A percentile compares a stretch with the other conserved stretches of the same genome.
Conservation (phyloP, 1,139 yeast species). For the Suhomyces bolitotheri region DNA sequence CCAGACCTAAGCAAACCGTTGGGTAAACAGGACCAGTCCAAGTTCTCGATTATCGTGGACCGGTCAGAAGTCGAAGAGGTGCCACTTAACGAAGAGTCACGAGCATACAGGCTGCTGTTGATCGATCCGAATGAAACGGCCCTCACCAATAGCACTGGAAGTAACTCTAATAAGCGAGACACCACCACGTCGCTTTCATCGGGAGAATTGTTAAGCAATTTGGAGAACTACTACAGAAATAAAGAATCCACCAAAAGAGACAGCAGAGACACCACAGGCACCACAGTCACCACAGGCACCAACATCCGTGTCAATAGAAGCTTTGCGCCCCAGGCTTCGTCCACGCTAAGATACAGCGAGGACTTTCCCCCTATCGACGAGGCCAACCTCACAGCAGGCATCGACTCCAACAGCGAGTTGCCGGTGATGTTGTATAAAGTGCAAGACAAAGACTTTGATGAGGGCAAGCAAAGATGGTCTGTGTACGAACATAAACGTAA, state of each 20-base stretch:
- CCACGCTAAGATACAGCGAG: conserved; percentile 12
- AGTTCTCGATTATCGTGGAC: too few relatives aligned
- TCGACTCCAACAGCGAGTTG: conserved; percentile 28
- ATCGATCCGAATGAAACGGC: conserved; percentile 21
- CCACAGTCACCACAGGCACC: conserved; percentile 2
- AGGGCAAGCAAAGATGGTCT: conserved; percentile 30
- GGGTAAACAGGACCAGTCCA: too few relatives aligned
- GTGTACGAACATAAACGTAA: conserved; percentile 24
- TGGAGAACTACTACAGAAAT: conserved; percentile 20
- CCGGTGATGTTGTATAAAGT: conserved; percentile 35
- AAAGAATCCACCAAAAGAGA: background rate
- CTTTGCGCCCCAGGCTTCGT: conserved; percentile 12
- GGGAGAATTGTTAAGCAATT: conserved; percentile 37
- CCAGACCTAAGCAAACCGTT: conserved; percentile 3
- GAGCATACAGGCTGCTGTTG: conserved; percentile 12
- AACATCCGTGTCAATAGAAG: conserved; percentile 1
- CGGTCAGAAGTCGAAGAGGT: conserved; percentile 11
- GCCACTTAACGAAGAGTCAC: conserved; percentile 5
- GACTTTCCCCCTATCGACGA: conserved; percentile 13
- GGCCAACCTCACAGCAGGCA: conserved; percentile 28
- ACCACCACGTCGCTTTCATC: conserved; percentile 33
- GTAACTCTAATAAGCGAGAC: conserved; percentile 12
- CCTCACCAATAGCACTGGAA: conserved; percentile 6
- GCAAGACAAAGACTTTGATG: conserved; percentile 29
- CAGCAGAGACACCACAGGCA: conserved; percentile 2